Evolutionary conservation across 805 yeast species (phyloP).

Genomic region (Tetrapisispora namnaoensis): DNA sequence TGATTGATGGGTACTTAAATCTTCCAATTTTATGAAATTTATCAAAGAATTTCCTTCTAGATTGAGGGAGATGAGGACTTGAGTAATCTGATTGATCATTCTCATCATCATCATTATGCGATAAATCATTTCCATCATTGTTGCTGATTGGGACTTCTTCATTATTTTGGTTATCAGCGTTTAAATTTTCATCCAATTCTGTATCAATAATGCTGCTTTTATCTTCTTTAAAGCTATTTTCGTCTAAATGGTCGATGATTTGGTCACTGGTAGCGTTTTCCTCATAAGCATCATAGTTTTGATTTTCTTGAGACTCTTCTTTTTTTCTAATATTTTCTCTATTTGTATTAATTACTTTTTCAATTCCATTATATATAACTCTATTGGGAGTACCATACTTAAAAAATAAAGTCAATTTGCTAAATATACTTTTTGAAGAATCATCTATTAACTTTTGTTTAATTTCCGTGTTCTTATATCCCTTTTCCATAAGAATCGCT

Average conservation of each 20-base stretch:
- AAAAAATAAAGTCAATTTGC: slow-evolving; percentile 35
- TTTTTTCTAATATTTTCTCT: slow-evolving; percentile 27
- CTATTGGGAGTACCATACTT: slow-evolving; percentile 53
- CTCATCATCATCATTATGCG: not conserved
- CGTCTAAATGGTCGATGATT: not conserved
- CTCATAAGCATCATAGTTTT: not conserved
- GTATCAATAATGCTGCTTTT: not conserved
- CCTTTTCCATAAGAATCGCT: slow-evolving; percentile 45
- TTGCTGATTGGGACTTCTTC: slow-evolving; percentile 11
- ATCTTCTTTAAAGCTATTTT: not conserved
- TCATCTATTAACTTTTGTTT: slow-evolving; percentile 34
- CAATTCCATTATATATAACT: slow-evolving; percentile 35
- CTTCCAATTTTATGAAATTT: not conserved
- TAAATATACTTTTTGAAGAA: slow-evolving; percentile 41
- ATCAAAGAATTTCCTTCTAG: not conserved
- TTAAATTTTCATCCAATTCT: not conserved
- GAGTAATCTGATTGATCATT: slow-evolving; percentile 8
- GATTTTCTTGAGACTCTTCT: slow-evolving; percentile 7
- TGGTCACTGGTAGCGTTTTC: not conserved
- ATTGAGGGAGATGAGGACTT: slow-evolving; percentile 4
- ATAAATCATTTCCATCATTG: not conserved
- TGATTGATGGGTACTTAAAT: slow-evolving; percentile 16
- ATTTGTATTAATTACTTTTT: slow-evolving; percentile 24
- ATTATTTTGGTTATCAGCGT: slow-evolving; percentile 12
- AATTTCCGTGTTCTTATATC: slow-evolving; percentile 36